These are phyloP conservation scores for Cadophora malorum DNA, from an alignment of 2,329 filamentous ascomycete genomes.

Conservation along the genomic window DNA sequence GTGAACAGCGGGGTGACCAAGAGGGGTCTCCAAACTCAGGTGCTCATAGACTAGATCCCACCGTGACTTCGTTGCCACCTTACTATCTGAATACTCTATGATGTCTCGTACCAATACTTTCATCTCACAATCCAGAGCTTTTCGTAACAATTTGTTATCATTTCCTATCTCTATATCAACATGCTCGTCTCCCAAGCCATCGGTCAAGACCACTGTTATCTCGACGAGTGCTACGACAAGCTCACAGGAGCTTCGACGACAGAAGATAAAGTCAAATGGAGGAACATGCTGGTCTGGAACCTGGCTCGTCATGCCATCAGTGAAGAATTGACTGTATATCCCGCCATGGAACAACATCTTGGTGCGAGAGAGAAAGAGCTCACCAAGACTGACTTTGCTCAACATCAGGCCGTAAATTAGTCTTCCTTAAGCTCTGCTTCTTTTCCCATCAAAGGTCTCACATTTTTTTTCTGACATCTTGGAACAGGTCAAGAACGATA, in stretches of 20 bases:
- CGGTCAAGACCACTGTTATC: slow-evolving; percentile 48
- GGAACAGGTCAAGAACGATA: slow-evolving; percentile 56
- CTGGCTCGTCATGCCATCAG: slow-evolving; percentile 55
- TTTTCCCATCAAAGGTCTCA: too few relatives aligned
- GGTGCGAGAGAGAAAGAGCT: slow-evolving; percentile 50
- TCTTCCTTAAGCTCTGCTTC: too few relatives aligned
- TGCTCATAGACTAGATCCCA: not conserved
- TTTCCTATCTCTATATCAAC: not conserved
- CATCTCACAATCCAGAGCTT: too few relatives aligned
- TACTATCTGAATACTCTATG: too few relatives aligned
- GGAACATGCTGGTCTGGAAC: slow-evolving; percentile 57
- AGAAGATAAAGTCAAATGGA: slow-evolving; percentile 50
- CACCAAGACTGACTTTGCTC: slow-evolving; percentile 55
- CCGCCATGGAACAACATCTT: slow-evolving; percentile 57
- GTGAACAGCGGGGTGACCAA: slow-evolving; percentile 1
- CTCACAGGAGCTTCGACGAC: slow-evolving; percentile 48
- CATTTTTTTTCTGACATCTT: not conserved
- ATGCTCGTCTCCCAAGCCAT: slow-evolving; percentile 43
- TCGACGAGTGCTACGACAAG: slow-evolving; percentile 50
- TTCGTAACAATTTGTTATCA: not conserved
- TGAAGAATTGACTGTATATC: slow-evolving; percentile 60
- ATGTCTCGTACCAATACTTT: too few relatives aligned
- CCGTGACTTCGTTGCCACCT: not conserved
- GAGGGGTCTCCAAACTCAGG: not conserved
- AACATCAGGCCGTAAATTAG: slow-evolving; percentile 48